A percentile compares a stretch with the other conserved stretches of the same genome.
These are phyloP conservation scores for Starmerella sp. DNA, from an alignment of 805 yeast genomes.

Conservation along the genomic window DNA sequence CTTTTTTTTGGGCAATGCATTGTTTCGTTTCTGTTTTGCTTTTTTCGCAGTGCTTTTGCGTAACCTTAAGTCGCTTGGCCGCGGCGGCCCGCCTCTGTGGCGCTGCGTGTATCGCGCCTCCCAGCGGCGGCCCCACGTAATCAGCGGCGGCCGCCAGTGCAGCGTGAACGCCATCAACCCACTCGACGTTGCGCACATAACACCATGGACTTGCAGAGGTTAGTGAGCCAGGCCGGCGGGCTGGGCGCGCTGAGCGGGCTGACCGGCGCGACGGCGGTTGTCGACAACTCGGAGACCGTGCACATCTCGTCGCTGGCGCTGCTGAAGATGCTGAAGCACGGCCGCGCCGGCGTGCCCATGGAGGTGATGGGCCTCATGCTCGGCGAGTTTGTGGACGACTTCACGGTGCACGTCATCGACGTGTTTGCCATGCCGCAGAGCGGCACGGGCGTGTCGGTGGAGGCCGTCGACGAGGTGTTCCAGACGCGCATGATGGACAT, in stretches of 20 bases:
- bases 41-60: background rate
- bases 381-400: conserved; percentile 95
- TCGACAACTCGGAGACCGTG: conserved; percentile 93
- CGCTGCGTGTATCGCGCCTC: background rate
- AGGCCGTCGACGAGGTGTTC: conserved; percentile 97
- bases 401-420: conserved; percentile 91
- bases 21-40: background rate
- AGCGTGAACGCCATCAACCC: conserved; percentile 1
- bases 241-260: conserved; percentile 26
- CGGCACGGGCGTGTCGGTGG: conserved; percentile 92
- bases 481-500: conserved; percentile 99
- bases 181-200: background rate
- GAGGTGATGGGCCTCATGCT: conserved; percentile 96
- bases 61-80: too few species aligned
- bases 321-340: conserved; percentile 93
- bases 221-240: conserved; percentile 28
- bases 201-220: conserved; percentile 28
- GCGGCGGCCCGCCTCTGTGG: background rate
- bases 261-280: conserved; percentile 57
- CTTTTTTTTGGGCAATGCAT: background rate
- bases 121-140: background rate
- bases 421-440: conserved; percentile 99
- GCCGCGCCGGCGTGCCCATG: conserved; percentile 68
- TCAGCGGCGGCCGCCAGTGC: background rate
- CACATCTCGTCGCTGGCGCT: conserved; percentile 91